Evolutionary conservation across 1,139 yeast species (phyloP).

Genomic region (Kurtzmaniella natalensis): DNA sequence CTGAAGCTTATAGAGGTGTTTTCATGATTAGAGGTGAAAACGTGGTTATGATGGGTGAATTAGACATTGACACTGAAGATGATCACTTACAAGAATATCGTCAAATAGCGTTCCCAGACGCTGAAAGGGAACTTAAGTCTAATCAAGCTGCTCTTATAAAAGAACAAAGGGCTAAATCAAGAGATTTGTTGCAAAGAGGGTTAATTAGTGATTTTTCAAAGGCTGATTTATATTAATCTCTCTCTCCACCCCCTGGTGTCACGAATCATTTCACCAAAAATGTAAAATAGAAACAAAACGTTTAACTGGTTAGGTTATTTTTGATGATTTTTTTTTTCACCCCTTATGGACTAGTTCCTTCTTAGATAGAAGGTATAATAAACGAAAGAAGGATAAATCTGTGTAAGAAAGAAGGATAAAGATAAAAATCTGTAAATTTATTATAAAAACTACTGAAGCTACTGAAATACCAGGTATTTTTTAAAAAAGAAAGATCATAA

Average conservation of each 20-base stretch:
- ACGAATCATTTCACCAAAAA: too few relatives aligned
- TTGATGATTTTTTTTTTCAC: background rate
- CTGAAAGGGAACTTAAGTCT: conserved; percentile 42
- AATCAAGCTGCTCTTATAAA: conserved; percentile 36
- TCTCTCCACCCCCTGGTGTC: too few relatives aligned
- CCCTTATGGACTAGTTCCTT: background rate
- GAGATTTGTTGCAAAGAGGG: conserved; percentile 48
- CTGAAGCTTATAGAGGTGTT: conserved; percentile 74
- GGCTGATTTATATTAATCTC: conserved; percentile 43
- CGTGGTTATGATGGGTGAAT: conserved; percentile 92
- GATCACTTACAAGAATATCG: conserved; percentile 54
- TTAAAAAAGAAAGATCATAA: too few relatives aligned
- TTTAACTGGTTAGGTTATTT: background rate
- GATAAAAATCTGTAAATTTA: too few relatives aligned
- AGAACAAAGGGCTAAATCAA: conserved; percentile 44
- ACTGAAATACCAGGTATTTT: too few relatives aligned
- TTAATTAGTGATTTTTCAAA: conserved; percentile 54
- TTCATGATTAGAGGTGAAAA: conserved; percentile 95
- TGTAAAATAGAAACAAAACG: background rate
- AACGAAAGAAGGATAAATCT: background rate
- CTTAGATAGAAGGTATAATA: conserved; percentile 1
- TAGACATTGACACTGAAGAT: conserved; percentile 86
- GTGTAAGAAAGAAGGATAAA: too few relatives aligned
- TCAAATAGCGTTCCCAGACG: conserved; percentile 59
- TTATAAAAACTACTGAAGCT: too few relatives aligned